Percentiles rank a stretch among this genome's conserved stretches.
These are phyloP conservation scores for Cladorrhinum sp. DNA, from an alignment of 2,329 filamentous ascomycete genomes.

Conservation along the genomic window DNA sequence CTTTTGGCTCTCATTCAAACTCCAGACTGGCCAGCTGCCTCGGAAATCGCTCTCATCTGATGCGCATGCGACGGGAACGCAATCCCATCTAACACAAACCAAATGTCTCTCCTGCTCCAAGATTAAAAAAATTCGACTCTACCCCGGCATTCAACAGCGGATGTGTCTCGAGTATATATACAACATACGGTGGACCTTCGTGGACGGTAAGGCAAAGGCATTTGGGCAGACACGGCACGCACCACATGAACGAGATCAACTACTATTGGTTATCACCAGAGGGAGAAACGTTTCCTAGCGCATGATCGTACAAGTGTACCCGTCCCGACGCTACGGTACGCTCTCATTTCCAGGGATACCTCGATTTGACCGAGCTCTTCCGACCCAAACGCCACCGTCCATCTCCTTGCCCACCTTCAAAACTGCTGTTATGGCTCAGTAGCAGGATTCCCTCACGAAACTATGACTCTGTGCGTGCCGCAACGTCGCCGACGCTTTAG, in stretches of 20 bases:
- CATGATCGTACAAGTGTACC: not conserved
- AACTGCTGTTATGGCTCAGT: slow-evolving; percentile 24
- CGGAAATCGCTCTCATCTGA: not conserved
- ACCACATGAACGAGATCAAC: slow-evolving; percentile 8
- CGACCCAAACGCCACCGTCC: not conserved
- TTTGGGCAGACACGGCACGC: not conserved
- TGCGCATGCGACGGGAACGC: not conserved
- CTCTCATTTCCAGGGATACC: not conserved
- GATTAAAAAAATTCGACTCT: not conserved
- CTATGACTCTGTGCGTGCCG: slow-evolving; percentile 43
- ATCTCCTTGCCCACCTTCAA: not conserved
- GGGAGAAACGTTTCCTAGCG: slow-evolving; percentile 1
- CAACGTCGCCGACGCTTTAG: slow-evolving; percentile 34
- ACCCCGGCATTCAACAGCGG: not conserved
- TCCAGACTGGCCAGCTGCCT: no score
- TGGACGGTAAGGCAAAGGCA: not conserved
- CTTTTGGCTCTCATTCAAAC: no score
- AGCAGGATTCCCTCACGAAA: slow-evolving; percentile 34
- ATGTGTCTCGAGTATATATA: not conserved
- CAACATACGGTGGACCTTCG: no score
- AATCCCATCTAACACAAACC: not conserved
- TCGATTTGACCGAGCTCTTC: not conserved
- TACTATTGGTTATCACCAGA: slow-evolving; percentile 7
- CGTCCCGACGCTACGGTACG: not conserved
- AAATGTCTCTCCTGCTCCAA: not conserved